Base-by-base conservation (phyloP, 257 asterid genomes). In the Buddleja alternifolia region DNA sequence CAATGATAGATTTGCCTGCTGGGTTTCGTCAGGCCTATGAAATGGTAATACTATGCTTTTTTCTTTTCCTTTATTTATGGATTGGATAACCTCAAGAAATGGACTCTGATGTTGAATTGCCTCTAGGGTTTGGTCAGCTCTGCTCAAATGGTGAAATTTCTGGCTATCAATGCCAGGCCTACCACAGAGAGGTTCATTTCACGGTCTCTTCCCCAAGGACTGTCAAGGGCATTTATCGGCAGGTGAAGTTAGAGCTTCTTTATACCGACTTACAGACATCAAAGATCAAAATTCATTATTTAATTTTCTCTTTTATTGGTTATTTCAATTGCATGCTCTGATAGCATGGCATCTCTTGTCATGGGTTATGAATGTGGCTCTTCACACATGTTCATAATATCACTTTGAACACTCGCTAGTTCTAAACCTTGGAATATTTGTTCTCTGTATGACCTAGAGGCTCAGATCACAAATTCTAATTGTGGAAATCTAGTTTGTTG, bases 1-100 rank as follows among this genome's bases (percentile, higher is more conserved):
- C 93, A 23, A 72, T 84, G 80, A 84, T 82, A 80, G 93, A 86
- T 82, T 82, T 86, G 73, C 90, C 93, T 15, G 81, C 93, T 62
- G 93, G 93, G 64, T 75, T 86, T 12, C 81, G 93, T 51, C 93
- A 86, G 78, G 90, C 90, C 63, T 86, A 80, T 70, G 93, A 86
- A 75, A 82, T 86, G 93, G 93, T 86, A 69, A 47, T 51, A 8
- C 10, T 16, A 17, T n/a, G 21, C 54, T 60, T 60, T 60, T n/a
- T 7, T 23, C 45, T 8, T 40, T 39, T 52, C 25, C 46, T 23
- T 39, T 8, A 11, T 11, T 36, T 8, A n/a, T 36, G 2, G 65
- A 51, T 59, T 54, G 34, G 69, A 58, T 56, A 58, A 46, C 52
- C 65, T 50, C 21, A 53, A 46, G 23, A 37, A 29, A 34, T 73